phyloP scores from a whole-genome alignment of 2,329 filamentous ascomycete genomes.

The Tolypocladium cylindrosporum region DNA sequence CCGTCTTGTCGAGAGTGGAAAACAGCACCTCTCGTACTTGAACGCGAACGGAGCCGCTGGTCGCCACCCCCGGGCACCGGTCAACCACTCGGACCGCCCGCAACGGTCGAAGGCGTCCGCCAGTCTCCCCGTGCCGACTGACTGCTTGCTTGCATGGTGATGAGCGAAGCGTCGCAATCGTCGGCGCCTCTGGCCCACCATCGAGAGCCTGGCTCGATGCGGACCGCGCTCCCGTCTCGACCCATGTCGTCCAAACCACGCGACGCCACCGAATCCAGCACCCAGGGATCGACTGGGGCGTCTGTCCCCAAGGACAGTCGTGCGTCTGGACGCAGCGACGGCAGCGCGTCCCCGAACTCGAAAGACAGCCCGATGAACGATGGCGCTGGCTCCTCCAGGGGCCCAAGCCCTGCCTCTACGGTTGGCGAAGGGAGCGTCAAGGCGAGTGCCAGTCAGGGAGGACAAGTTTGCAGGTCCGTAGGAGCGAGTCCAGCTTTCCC shows the following conservation, averaged over 20 bases:
- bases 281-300: slow-evolving; percentile 12
- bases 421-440: slow-evolving; percentile 8
- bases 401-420: slow-evolving; percentile 17
- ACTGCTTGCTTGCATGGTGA: slow-evolving; percentile 10
- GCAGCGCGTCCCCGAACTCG: slow-evolving; percentile 15
- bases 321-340: slow-evolving; percentile 9
- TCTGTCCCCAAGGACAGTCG: slow-evolving; percentile 13
- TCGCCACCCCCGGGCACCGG: background rate
- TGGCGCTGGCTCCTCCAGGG: slow-evolving; percentile 12
- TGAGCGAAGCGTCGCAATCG: slow-evolving; percentile 20
- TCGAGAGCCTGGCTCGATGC: slow-evolving; percentile 18
- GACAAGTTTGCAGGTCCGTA: slow-evolving; percentile 63
- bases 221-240: slow-evolving; percentile 27
- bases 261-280: slow-evolving; percentile 7
- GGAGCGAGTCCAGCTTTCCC: background rate
- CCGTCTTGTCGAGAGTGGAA: background rate
- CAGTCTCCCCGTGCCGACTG: background rate
- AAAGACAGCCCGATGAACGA: slow-evolving; percentile 15
- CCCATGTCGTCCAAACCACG: slow-evolving; percentile 22
- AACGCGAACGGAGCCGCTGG: background rate
- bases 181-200: slow-evolving; percentile 15
- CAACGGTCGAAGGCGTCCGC: background rate
- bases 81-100: background rate
- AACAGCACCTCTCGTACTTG: background rate
- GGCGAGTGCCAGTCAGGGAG: slow-evolving; percentile 29